Evolutionary conservation across 352 stramenopile species (phyloP).

Genomic region (Phytophthora capsici): DNA sequence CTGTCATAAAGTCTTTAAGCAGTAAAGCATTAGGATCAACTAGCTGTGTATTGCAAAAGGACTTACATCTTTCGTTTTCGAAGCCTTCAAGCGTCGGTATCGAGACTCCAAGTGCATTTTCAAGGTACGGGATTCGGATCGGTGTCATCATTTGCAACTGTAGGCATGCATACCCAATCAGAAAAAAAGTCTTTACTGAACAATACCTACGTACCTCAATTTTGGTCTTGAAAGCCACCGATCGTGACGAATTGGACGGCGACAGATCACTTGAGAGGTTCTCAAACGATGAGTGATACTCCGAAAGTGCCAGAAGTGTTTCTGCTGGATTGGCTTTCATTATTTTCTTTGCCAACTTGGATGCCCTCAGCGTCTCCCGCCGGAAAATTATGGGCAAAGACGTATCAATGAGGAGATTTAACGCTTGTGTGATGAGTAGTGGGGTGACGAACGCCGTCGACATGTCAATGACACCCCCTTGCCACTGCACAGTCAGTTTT

Average conservation of each 20-base stretch:
- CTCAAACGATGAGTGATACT: constrained; percentile 86
- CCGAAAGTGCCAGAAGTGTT: constrained; percentile 78
- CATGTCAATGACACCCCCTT: constrained; percentile 88
- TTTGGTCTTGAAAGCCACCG: constrained; percentile 77
- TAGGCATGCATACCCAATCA: no score
- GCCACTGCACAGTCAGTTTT: constrained; percentile 83
- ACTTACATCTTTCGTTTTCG: constrained; percentile 78
- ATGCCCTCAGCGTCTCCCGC: constrained; percentile 66
- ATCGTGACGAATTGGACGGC: constrained; percentile 26
- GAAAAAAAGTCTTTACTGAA: no score
- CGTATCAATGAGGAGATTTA: constrained; percentile 88
- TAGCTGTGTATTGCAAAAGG: no score
- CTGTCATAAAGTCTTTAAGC: constrained; percentile 78
- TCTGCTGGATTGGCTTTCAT: constrained; percentile 85
- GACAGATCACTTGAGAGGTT: constrained; percentile 50
- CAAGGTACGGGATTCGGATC: constrained; percentile 88
- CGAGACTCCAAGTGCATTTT: constrained; percentile 71
- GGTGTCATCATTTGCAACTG: constrained; percentile 91
- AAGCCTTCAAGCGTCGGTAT: constrained; percentile 85
- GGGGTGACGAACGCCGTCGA: constrained; percentile 87
- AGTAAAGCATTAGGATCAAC: neutral
- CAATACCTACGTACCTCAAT: constrained; percentile 85
- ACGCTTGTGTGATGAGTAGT: constrained; percentile 82
- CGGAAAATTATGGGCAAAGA: constrained; percentile 73
- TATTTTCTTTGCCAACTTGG: constrained; percentile 80